Base-by-base conservation (phyloP, 305 asterid species). In the Salvia sclarea region DNA sequence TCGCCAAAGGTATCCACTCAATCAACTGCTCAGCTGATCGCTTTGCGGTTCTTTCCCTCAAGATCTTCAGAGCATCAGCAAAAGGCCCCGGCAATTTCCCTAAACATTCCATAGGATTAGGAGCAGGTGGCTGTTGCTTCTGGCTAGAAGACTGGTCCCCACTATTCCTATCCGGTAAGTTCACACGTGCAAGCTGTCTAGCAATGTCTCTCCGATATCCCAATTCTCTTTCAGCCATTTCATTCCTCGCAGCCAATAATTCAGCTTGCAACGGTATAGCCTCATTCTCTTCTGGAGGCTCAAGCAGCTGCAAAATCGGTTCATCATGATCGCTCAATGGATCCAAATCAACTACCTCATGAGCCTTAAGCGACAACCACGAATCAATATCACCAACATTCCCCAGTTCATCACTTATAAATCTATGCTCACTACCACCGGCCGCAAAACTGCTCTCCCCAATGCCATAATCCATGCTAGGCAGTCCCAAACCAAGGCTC, bases 31-130 rank as follows among this genome's bases (percentile, higher is more conserved):
- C 69, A 69, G 75, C 66, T 8, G 41, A 71, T 16, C 2, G 40
- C 73, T 60, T 77, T 22, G 69, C 49, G 22, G 63, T 68, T 68
- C 85, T 85, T 49, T 68, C 81, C 66, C 79, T 81, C 47, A 89
- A 65, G 70, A 55, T 77, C 77, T 78, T 76, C 68, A 91, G 82
- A 54, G 88, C 84, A 33, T 81, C 79, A 52, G 86, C 71, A 81
- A 89, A 87, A n/a, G 90, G 85, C 56, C 84, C 84, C 4, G 78
- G 71, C 24, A 61, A 62, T 48, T 63, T 82, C 45, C 88, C 88
- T 33, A 84, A 77, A 31, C 76, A 73, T 44, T 83, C 77, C 37
- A 66, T 54, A 71, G 61, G 61, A 31, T 71, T 81, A 70, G 25
- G 28, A 21, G 86, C 8, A 24, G 80, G 71, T 13, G 68, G 53